Evolutionary conservation across 768 basidiomycete genomes (phyloP).

Genomic region (Lanmaoa pseudosensibilis): DNA sequence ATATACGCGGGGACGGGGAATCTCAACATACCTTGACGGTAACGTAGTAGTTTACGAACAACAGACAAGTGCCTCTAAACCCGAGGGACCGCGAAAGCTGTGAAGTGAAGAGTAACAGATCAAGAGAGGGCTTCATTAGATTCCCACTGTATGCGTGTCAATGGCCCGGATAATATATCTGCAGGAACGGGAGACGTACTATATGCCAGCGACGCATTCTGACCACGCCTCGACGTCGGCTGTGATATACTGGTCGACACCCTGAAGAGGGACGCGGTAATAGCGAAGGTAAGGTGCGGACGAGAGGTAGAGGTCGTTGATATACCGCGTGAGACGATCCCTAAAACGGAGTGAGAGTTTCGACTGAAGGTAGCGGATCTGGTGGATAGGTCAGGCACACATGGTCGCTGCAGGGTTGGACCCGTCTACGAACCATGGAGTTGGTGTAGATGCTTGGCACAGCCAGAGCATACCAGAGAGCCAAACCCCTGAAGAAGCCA

Average conservation of each 20-base stretch:
- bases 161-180: not conserved
- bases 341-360: constrained; percentile 81
- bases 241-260: constrained; percentile 90
- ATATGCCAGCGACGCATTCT: constrained; percentile 80
- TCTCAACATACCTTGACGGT: constrained; percentile 52
- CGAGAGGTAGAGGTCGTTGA: constrained; percentile 89
- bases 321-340: constrained; percentile 86
- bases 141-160: constrained; percentile 64
- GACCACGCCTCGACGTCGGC: constrained; percentile 90
- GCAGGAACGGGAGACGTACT: constrained; percentile 54
- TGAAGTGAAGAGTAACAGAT: constrained; percentile 87
- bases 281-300: constrained; percentile 70
- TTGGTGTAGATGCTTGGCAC: constrained; percentile 96
- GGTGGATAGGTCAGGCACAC: not conserved
- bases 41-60: constrained; percentile 83
- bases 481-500: constrained; percentile 81
- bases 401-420: not conserved
- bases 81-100: constrained; percentile 89
- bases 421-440: constrained; percentile 65
- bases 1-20: not conserved
- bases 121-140: constrained; percentile 87
- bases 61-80: constrained; percentile 72
- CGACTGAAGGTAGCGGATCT: constrained; percentile 89
- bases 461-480: constrained; percentile 86
- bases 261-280: constrained; percentile 63